Evolutionary conservation across 108 stramenopile species (phyloP).

Genomic region (Schizochytrium sp.): DNA sequence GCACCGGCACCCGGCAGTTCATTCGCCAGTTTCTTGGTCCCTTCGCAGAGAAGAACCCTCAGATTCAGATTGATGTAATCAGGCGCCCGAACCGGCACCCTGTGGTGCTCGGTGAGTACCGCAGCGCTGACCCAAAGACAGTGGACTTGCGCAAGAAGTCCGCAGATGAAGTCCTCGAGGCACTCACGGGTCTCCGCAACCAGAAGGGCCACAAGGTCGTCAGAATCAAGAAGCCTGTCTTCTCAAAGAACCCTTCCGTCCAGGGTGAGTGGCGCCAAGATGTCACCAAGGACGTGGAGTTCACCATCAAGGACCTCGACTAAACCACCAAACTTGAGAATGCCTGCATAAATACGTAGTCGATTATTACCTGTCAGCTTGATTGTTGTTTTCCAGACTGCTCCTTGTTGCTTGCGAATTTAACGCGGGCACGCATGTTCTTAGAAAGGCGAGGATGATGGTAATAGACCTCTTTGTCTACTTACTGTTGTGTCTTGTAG

Average conservation of each 20-base stretch:
- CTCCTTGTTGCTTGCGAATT: too few species aligned
- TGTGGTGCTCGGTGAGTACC: conserved; percentile 46
- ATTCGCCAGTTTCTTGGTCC: neutral
- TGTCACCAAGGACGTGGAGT: neutral
- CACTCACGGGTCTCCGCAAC: neutral
- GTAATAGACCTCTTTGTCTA: too few species aligned
- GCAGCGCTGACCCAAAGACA: conserved; percentile 24
- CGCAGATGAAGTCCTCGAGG: neutral
- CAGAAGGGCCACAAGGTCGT: conserved; percentile 32
- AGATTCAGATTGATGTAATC: neutral
- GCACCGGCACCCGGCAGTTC: conserved; percentile 60
- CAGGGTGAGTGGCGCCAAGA: conserved; percentile 42
- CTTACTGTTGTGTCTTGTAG: too few species aligned
- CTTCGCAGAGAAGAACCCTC: conserved; percentile 14
- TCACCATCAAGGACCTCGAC: conserved; percentile 53
- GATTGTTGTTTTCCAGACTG: neutral
- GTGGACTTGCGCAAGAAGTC: conserved; percentile 32
- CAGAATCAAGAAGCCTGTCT: conserved; percentile 20
- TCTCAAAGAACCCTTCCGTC: neutral
- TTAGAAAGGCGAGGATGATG: too few species aligned
- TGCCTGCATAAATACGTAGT: too few species aligned
- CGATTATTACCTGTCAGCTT: neutral
- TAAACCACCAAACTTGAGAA: neutral
- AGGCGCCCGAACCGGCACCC: conserved; percentile 1
- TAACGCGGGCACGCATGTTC: too few species aligned